Conservation (phyloP, 2,329 filamentous ascomycete genomes). For the Lasiodiplodia hormozganensis region DNA sequence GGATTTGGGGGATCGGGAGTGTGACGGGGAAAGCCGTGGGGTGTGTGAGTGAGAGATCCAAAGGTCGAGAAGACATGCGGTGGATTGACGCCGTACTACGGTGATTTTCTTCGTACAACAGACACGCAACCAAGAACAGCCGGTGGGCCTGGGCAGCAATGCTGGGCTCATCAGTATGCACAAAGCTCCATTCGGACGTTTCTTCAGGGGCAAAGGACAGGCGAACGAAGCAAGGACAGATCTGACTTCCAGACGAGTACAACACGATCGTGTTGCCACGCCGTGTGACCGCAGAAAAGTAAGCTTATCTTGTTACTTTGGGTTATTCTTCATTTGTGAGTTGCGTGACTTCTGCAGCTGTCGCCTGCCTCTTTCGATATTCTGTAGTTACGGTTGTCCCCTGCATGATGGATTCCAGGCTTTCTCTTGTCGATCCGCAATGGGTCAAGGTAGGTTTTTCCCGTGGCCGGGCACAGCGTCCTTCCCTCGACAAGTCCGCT, state of each 20-base stretch:
- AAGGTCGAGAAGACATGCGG: background rate
- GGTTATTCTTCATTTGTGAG: background rate
- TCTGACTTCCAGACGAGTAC: background rate
- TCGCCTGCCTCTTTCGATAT: background rate
- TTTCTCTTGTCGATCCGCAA: background rate
- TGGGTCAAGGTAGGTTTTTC: background rate
- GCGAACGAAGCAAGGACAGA: background rate
- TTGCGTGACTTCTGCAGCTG: slow-evolving; percentile 11
- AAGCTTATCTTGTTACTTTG: slow-evolving; percentile 1
- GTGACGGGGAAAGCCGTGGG: background rate
- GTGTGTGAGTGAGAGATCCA: background rate
- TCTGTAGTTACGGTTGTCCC: background rate
- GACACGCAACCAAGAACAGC: background rate
- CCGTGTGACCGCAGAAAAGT: slow-evolving; percentile 6
- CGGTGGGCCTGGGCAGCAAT: background rate
- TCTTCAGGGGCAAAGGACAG: background rate
- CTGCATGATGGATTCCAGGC: slow-evolving; percentile 12
- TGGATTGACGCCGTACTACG: background rate
- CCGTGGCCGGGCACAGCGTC: background rate
- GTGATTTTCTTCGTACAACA: background rate
- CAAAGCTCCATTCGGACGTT: background rate
- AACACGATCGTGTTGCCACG: slow-evolving; percentile 1
- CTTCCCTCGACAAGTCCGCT: background rate
- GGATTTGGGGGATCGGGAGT: background rate
- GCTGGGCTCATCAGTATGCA: background rate